These are phyloP conservation scores for Quercus agrifolia DNA, from an alignment of 306 rosid species.

Conservation along the genomic window DNA sequence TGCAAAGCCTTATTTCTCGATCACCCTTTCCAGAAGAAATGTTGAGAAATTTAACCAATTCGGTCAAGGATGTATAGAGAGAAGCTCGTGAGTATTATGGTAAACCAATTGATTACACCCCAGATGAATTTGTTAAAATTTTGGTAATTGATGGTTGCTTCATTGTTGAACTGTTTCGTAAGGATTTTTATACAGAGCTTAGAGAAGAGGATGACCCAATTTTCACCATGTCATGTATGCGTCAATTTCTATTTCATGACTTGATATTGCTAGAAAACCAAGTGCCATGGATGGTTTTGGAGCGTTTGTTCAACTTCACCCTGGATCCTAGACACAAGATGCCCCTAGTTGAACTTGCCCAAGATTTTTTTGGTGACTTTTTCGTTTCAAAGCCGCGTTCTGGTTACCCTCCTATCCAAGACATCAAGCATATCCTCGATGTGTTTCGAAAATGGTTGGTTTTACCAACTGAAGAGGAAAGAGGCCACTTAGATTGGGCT, in stretches of 20 bases:
- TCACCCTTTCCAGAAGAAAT: neutral
- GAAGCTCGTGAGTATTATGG: neutral
- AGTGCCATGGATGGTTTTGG: constrained; percentile 14
- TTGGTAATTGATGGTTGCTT: constrained; percentile 38
- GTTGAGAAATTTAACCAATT: neutral
- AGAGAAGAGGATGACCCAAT: neutral
- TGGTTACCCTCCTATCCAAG: neutral
- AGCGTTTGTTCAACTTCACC: neutral
- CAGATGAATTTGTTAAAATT: neutral
- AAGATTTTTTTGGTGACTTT: neutral
- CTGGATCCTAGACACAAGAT: neutral
- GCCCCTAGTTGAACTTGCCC: neutral
- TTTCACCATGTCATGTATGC: neutral
- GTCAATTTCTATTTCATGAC: constrained; percentile 6
- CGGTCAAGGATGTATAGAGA: neutral
- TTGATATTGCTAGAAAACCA: constrained; percentile 5
- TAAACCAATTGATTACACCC: neutral
- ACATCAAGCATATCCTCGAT: constrained; percentile 12
- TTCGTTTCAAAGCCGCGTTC: too few relatives aligned
- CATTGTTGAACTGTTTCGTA: constrained; percentile 20
- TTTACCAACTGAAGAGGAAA: neutral
- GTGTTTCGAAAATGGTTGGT: neutral
- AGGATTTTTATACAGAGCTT: neutral
- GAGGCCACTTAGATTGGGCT: too few relatives aligned
- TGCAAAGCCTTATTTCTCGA: neutral